These are phyloP conservation scores for Trichoderma pleuroti DNA, from an alignment of 2,329 filamentous ascomycete genomes.

Conservation along the genomic window DNA sequence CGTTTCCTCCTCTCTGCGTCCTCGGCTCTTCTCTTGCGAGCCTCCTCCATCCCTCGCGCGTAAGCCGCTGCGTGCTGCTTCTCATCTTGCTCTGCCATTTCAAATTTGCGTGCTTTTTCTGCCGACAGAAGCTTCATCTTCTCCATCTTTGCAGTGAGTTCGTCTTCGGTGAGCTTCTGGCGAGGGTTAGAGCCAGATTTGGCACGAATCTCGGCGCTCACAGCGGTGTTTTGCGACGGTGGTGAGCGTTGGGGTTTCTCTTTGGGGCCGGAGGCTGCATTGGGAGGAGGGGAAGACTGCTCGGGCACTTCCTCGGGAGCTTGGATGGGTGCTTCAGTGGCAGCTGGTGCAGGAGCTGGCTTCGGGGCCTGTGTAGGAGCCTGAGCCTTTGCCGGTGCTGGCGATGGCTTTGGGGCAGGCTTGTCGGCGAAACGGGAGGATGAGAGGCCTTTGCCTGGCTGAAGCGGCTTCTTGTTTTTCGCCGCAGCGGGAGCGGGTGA, in stretches of 20 bases:
- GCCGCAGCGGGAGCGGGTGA: constrained; percentile 19
- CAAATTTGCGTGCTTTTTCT: constrained; percentile 57
- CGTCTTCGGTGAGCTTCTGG: constrained; percentile 56
- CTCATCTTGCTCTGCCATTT: constrained; percentile 56
- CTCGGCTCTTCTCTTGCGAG: constrained; percentile 47
- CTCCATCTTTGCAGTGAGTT: constrained; percentile 58
- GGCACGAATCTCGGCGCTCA: constrained; percentile 42
- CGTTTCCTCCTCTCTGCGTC: constrained; percentile 50
- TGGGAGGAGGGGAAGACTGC: constrained; percentile 28
- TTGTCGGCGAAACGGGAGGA: constrained; percentile 35
- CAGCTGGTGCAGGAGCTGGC: constrained; percentile 21
- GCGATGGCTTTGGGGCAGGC: constrained; percentile 22
- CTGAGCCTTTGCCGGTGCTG: constrained; percentile 17
- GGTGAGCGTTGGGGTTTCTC: constrained; percentile 26
- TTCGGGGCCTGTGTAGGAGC: constrained; percentile 23
- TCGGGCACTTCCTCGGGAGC: constrained; percentile 23
- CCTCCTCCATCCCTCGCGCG: constrained; percentile 55
- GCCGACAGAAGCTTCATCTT: constrained; percentile 56
- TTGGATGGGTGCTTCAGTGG: constrained; percentile 17
- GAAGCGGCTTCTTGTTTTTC: constrained; percentile 19
- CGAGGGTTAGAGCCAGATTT: constrained; percentile 57
- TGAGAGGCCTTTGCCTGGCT: constrained; percentile 28
- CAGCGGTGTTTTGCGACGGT: constrained; percentile 30
- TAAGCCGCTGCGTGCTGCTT: constrained; percentile 53
- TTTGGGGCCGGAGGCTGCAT: constrained; percentile 31